Evolutionary conservation across 208 protist species (phyloP), one percentile per base, ranked within the genome.

Genomic region (Leishmania major): DNA sequence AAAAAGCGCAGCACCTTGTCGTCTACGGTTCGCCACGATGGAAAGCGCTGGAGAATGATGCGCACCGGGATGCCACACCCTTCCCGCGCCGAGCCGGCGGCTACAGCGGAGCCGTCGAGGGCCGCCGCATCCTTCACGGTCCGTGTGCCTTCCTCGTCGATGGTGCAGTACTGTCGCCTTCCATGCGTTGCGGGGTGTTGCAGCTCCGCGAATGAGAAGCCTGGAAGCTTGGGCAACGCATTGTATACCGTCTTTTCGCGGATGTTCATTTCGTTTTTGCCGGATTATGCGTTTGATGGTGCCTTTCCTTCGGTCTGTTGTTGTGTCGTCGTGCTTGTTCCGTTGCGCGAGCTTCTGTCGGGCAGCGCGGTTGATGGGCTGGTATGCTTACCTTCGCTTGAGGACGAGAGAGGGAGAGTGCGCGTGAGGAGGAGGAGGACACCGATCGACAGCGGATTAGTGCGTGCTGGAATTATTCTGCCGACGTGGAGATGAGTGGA

Each of bases 1-100:
- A 98, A 98, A 85, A 99, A 99, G 70, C 98, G 92, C 40, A 99
- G 92, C 19, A 99, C 96, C 77, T 99, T 98, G 74, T 97, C 85
- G 79, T 99, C 97, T 60, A 99, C 85, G 22, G 93, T 96, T 15
- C 98, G 89, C 95, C 95, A 99, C 45, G 92, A 85, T 10, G 95
- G 93, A 71, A 96, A 96, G 79, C 85, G 90, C 47, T 88, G 77
- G 19, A 96, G 87, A 70, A 97, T 93, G 75, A 90, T 85, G 28
- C 88, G 92, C 10, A 88, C 88, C 0, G 92, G 86, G 43, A 95
- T 94, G 40, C 92, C 92, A 64, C 92, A 96, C 49, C 91, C 92
- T 3, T 88, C 85, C 5, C 55, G 25, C 10, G n/a, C 31, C 60
- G 69, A 11, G 13, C 45, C 74, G 47, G 79, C 64, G 2, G 67